These are phyloP conservation scores for Cryptomeria japonica DNA, from an alignment of 75 land plant species.

Conservation along the genomic window DNA sequence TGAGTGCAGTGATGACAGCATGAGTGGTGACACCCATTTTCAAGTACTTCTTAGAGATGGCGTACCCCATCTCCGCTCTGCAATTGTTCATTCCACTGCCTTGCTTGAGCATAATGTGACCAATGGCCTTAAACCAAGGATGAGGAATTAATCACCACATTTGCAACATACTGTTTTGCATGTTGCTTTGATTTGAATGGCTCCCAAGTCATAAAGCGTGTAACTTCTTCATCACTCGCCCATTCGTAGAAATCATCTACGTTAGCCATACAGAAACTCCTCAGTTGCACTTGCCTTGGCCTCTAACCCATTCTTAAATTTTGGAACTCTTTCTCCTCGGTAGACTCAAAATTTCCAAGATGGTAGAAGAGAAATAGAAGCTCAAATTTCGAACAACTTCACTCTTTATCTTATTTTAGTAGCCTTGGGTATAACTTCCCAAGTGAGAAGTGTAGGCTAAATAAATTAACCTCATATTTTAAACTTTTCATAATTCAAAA, in stretches of 20 bases:
- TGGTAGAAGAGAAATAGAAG: too few species aligned
- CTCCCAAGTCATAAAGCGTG: constrained; percentile 28
- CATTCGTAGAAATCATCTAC: constrained; percentile 45
- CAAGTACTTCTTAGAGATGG: constrained; percentile 49
- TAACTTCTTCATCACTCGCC: constrained; percentile 53
- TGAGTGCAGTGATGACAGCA: constrained; percentile 45
- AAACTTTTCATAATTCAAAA: too few species aligned
- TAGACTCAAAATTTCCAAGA: too few species aligned
- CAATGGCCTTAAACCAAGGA: constrained; percentile 51
- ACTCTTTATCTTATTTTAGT: too few species aligned
- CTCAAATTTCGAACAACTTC: too few species aligned
- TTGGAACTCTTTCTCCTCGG: too few species aligned
- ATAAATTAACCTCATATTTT: too few species aligned
- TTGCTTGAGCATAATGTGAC: not conserved
- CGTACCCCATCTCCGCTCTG: constrained; percentile 48
- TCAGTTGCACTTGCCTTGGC: constrained; percentile 3
- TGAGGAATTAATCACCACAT: constrained; percentile 34
- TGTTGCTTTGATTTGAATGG: constrained; percentile 32
- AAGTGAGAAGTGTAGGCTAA: too few species aligned
- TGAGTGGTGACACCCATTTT: constrained; percentile 45
- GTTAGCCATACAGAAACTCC: constrained; percentile 31
- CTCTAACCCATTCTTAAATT: not conserved
- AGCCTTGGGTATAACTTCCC: too few species aligned
- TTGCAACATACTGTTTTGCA: constrained; percentile 22
- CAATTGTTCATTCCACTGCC: not conserved